Percentiles rank a stretch among this genome's conserved stretches.
These are phyloP conservation scores for Globisporangium uncinulatum DNA, from an alignment of 352 stramenopile genomes.

Conservation along the genomic window DNA sequence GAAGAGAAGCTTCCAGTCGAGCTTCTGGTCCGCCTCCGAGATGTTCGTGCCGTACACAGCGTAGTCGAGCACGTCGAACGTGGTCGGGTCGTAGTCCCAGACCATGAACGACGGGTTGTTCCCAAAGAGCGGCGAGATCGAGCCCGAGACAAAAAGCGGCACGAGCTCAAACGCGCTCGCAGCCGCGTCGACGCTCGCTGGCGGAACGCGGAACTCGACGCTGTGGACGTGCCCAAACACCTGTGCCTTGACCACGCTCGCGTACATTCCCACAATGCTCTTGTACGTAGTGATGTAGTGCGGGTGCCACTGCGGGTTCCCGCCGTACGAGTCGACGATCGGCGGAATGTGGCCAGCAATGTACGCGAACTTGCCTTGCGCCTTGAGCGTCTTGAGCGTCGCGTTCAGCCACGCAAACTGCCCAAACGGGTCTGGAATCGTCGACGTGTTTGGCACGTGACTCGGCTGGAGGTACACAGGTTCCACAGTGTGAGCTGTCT, in stretches of 20 bases:
- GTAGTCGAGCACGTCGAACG: constrained; percentile 67
- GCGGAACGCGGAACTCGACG: constrained; percentile 80
- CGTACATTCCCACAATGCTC: constrained; percentile 53
- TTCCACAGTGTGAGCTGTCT: no score
- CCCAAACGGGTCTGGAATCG: constrained; percentile 73
- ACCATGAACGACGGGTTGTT: constrained; percentile 89
- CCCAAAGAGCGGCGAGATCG: constrained; percentile 82
- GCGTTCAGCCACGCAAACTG: constrained; percentile 89
- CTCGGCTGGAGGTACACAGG: constrained; percentile 29
- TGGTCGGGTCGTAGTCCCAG: constrained; percentile 60
- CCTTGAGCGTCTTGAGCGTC: constrained; percentile 46
- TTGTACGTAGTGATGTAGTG: constrained; percentile 84
- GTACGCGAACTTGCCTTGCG: constrained; percentile 54
- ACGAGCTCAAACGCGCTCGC: constrained; percentile 18
- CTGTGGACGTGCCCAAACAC: constrained; percentile 91
- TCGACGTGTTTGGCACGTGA: constrained; percentile 67
- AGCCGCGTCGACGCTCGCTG: constrained; percentile 2
- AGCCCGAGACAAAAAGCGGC: constrained; percentile 72
- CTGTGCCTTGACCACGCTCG: constrained; percentile 65
- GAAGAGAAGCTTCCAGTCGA: constrained; percentile 52
- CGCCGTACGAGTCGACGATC: constrained; percentile 82
- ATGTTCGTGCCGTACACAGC: constrained; percentile 72
- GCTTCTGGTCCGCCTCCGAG: constrained; percentile 21
- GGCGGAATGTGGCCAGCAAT: constrained; percentile 90
- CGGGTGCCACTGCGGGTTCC: constrained; percentile 79